A percentile compares a stretch with the other conserved stretches of the same genome.
Conservation (phyloP, 1,139 yeast genomes). For the Candida tropicalis region DNA sequence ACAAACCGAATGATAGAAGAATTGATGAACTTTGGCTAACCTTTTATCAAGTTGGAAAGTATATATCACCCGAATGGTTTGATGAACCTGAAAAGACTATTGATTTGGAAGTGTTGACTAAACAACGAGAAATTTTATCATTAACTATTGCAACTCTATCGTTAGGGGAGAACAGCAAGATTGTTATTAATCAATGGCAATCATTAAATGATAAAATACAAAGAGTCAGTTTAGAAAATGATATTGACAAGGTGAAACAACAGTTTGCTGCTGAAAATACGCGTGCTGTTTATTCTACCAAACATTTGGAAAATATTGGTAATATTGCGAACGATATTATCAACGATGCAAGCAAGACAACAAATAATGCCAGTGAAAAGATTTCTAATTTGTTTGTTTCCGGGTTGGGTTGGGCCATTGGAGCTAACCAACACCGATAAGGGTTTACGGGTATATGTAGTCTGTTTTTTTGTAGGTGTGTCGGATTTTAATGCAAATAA, state of each 20-base stretch:
- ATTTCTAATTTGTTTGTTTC: conserved; percentile 54
- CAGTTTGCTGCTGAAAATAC: conserved; percentile 2
- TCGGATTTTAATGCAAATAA: too few species aligned
- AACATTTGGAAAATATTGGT: conserved; percentile 17
- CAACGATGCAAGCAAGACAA: conserved; percentile 34
- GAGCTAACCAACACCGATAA: conserved; percentile 40
- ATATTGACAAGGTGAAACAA: conserved; percentile 13
- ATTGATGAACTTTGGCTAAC: conserved; percentile 56
- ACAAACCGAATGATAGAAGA: conserved; percentile 10
- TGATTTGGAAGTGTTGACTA: conserved; percentile 25
- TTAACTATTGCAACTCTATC: conserved; percentile 30
- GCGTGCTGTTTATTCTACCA: conserved; percentile 2
- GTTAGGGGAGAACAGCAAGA: conserved; percentile 30
- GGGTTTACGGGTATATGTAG: too few species aligned
- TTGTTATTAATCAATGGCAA: conserved; percentile 43
- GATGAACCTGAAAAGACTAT: conserved; percentile 21
- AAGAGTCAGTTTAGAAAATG: conserved; percentile 19
- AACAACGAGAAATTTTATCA: conserved; percentile 54
- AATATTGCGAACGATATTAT: conserved; percentile 31
- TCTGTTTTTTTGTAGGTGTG: too few species aligned
- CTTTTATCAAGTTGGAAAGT: conserved; percentile 64
- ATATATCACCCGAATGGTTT: conserved; percentile 52
- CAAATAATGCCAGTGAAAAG: conserved; percentile 49
- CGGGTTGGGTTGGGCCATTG: conserved; percentile 71
- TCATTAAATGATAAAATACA: conserved; percentile 31